Evolutionary conservation across 225 moss, liverwort and hornwort species (phyloP).

Genomic region (Asterella californica): DNA sequence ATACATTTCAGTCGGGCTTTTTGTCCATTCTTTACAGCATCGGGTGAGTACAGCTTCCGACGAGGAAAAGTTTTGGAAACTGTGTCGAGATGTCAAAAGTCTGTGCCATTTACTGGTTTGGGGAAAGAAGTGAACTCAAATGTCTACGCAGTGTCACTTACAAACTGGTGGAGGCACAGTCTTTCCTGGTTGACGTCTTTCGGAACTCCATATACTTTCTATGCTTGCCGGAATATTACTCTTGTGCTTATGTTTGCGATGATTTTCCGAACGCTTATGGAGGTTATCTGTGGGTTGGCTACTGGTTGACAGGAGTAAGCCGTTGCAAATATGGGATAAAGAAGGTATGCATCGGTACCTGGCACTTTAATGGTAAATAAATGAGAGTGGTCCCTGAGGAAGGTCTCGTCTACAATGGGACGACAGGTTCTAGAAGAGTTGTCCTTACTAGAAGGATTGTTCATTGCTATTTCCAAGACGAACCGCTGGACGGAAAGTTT

Average conservation of each 20-base stretch:
- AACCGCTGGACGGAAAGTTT: neutral
- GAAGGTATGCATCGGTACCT: constrained; percentile 52
- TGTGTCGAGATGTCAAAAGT: neutral
- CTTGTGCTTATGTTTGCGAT: neutral
- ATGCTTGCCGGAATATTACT: neutral
- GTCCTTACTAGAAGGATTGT: neutral
- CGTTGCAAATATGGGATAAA: constrained; percentile 83
- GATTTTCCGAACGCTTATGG: neutral
- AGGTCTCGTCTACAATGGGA: neutral
- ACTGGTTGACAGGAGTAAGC: constrained; percentile 68
- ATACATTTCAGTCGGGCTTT: constrained; percentile 88
- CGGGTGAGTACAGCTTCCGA: constrained; percentile 45
- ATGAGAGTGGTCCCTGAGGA: neutral
- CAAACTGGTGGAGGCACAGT: neutral
- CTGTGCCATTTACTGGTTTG: neutral
- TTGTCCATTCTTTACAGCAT: constrained; percentile 75
- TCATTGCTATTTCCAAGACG: neutral
- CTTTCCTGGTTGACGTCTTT: neutral
- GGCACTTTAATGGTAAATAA: neutral
- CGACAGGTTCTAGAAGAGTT: neutral
- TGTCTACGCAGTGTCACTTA: neutral
- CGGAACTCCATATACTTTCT: neutral
- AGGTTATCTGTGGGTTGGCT: neutral
- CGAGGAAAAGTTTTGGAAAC: neutral
- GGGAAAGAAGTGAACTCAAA: neutral